Conservation (phyloP, 2,329 filamentous ascomycete genomes). For the Alternaria angustiovoidea region DNA sequence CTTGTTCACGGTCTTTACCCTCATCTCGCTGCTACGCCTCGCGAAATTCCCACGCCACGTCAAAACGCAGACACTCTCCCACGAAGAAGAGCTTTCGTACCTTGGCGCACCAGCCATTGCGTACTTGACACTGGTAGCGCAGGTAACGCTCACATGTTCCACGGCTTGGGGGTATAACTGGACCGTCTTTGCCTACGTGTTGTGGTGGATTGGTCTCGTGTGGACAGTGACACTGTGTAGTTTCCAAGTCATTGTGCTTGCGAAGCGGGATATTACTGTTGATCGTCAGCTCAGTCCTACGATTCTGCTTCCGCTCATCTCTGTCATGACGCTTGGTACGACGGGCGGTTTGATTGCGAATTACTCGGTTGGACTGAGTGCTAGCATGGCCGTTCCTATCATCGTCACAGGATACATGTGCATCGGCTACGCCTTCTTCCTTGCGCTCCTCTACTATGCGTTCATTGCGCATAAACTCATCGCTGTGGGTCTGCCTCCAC, state of each 20-base stretch:
- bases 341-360: conserved; percentile 23
- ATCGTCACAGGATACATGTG: conserved; percentile 28
- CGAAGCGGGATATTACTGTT: conserved; percentile 18
- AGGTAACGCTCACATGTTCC: conserved; percentile 65
- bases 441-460: conserved; percentile 26
- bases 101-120: conserved; percentile 68
- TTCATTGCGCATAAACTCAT: conserved; percentile 23
- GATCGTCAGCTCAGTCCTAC: conserved; percentile 21
- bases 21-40: conserved; percentile 19
- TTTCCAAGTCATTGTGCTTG: conserved; percentile 21
- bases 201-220: conserved; percentile 34
- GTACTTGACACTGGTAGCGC: conserved; percentile 71
- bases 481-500: conserved; percentile 23
- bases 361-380: conserved; percentile 20
- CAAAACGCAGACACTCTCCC: conserved; percentile 59
- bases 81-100: conserved; percentile 70
- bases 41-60: conserved; percentile 16
- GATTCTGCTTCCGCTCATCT: conserved; percentile 27
- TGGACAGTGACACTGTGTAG: conserved; percentile 28
- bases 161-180: conserved; percentile 70
- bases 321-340: conserved; percentile 27
- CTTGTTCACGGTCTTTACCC: conserved; percentile 20
- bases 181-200: conserved; percentile 59
- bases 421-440: conserved; percentile 27
- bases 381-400: conserved; percentile 24